Evolutionary conservation across 495 filamentous ascomycete genomes (phyloP).

Genomic region (Bacidia gigantensis): DNA sequence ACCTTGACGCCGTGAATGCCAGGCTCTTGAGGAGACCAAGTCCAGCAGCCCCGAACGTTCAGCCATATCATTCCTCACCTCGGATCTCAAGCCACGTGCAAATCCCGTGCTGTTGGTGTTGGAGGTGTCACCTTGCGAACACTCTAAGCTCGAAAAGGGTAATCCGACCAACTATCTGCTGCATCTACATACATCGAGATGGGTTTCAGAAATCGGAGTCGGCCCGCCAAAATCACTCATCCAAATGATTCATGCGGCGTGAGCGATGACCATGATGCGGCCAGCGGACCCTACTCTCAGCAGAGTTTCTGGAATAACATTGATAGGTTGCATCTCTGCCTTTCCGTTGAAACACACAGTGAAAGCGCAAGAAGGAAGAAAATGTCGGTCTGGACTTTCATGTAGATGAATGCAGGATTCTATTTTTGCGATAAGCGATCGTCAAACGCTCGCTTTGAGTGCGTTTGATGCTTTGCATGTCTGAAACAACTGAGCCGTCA

Average conservation of each 20-base stretch:
- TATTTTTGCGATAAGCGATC: constrained; percentile 1
- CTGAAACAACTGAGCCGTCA: neutral
- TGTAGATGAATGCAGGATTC: neutral
- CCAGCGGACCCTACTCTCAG: neutral
- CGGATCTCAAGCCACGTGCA: no score
- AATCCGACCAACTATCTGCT: no score
- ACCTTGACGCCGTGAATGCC: no score
- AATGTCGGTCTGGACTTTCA: neutral
- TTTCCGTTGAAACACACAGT: neutral
- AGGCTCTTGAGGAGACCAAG: no score
- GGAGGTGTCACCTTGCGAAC: no score
- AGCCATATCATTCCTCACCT: no score
- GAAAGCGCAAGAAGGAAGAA: neutral
- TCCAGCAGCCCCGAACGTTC: no score
- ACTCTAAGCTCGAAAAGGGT: no score
- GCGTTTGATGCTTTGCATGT: neutral
- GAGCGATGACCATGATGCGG: neutral
- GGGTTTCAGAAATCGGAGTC: neutral
- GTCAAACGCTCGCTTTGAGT: neutral
- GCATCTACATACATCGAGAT: no score
- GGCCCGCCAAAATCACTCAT: neutral
- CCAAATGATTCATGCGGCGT: neutral
- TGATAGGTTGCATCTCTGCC: neutral
- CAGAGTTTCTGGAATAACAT: neutral
- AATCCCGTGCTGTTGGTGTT: no score